Base-by-base conservation (phyloP, 768 basidiomycete species). In the Auricularia auricula-judae region DNA sequence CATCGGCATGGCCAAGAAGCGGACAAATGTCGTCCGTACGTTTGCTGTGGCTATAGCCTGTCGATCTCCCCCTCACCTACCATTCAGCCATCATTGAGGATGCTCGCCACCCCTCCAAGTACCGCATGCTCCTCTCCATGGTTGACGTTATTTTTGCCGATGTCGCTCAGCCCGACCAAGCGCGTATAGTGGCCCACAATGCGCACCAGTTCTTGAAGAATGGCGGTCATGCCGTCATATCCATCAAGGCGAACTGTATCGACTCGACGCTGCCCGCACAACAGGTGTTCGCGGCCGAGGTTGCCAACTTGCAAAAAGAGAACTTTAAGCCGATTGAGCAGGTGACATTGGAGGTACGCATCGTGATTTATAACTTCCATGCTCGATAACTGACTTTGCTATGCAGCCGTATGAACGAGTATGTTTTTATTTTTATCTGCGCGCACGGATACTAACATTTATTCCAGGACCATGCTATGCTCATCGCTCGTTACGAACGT, bases 121-220 rank as follows among this genome's bases (percentile, higher is more conserved):
- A 99, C 81, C 87, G 96, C 69, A 98, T 98, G 90, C 87, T 98
- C 35, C 79, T 99, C 66, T 89, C 93, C 63, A 83, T 92, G 63
- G 96, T 98, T 64, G 97, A 99, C 70, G 94, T 96, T 67, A 89
- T 99, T 74, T 99, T 99, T 70, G 94, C 97, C 64, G 97, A 99
- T 75, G 86, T 99, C 61, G 97, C 97, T 0, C 97, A 99, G 74
- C 96, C 96, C 54, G 95, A 99, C 77, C 97, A 99, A 78, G 95
- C 95, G 2, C 93, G 95, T 80, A 98, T 98, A 71, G 92, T 98
- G 67, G 82, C 84, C 47, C 83, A 86, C 75, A 98, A 99, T 76
- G 92, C 96, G 0, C 87, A 97, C 70, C 86, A 87, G 75, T 99
- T 99, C 87, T 82, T 99, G 63, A 98, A 96, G 76, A 88, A 95